Base-by-base conservation (phyloP, 2,329 filamentous ascomycete species). In the Nigrograna mackinnonii region DNA sequence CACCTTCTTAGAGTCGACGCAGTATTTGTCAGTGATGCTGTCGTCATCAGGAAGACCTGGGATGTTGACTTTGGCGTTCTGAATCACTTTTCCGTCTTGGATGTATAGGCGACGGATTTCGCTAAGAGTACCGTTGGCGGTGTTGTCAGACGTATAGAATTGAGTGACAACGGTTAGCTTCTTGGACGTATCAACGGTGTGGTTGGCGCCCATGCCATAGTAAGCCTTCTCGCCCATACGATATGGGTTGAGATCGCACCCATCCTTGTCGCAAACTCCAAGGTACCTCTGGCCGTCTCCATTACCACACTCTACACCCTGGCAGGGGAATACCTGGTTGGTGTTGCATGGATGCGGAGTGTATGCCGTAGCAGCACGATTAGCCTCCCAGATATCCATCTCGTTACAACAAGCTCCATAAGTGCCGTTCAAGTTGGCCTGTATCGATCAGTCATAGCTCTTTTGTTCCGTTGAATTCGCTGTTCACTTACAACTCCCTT, bases 361-460 rank as follows among this genome's bases (percentile, higher is more conserved):
- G 55, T 74, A 75, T 39, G 83, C 83, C 6, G 74, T 76, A 7
- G 81, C 76, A 55, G 81, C 76, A 51, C 70, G 73, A 73, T 86
- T 86, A 47, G 82, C 82, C 68, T 86, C 81, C 80, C 81, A 85
- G 62, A 83, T 74, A 55, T 85, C 82, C 75, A 86, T 81, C 62
- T 85, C 83, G 35, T 75, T 70, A 59, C 82, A 85, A 76, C 83
- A 85, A 30, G 80, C 71, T 43, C 82, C 82, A 41, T 75, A 69
- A 22, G 61, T 64, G 22, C 74, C 74, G 50, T 54, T 51, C 18
- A 51, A 34, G 36, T 54, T 54, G 16, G 47, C 50, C 45, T 53
- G 41, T 17, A 22, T 21, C 13, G 5, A 28, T 28, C n/a, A 9
- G 24, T n/a, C 24, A 28, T 28, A 17, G n/a, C n/a, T n/a, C n/a